phyloP scores from a whole-genome alignment of 2,329 filamentous ascomycete species.

The Cladosporium sphaerospermum region DNA sequence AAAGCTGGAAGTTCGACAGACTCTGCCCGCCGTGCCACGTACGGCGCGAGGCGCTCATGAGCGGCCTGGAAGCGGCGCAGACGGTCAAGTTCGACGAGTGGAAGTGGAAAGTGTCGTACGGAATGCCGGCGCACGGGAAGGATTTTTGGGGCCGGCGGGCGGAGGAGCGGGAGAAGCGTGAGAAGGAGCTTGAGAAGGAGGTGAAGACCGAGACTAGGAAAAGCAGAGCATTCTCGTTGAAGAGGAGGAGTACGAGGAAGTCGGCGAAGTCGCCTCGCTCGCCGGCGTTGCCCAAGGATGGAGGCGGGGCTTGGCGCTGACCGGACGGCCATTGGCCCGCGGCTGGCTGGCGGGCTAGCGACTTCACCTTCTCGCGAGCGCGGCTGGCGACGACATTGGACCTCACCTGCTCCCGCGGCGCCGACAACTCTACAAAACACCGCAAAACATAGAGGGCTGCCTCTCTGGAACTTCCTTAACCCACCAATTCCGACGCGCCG shows the following conservation, averaged over 20 bases:
- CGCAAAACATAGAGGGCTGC: not conserved
- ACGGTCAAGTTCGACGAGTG: conserved; percentile 33
- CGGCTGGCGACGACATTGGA: not conserved
- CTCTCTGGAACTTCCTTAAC: not conserved
- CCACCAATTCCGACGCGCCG: not conserved
- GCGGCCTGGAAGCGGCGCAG: conserved; percentile 22
- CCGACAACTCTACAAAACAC: not conserved
- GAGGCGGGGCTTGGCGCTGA: conserved; percentile 4
- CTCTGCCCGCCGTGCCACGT: conserved; percentile 30
- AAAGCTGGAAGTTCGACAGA: conserved; percentile 28
- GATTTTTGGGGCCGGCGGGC: conserved; percentile 25
- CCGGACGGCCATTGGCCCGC: not conserved
- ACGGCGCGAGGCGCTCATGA: conserved; percentile 23
- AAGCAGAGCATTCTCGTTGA: conserved; percentile 23
- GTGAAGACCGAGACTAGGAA: conserved; percentile 13
- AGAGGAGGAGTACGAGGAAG: conserved; percentile 16
- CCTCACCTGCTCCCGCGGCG: not conserved
- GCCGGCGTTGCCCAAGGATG: not conserved
- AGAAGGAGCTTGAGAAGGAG: conserved; percentile 16
- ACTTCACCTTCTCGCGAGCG: conserved; percentile 1
- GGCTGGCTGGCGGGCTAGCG: not conserved
- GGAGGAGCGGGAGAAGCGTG: conserved; percentile 20
- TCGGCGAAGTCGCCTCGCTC: not conserved
- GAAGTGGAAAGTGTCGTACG: conserved; percentile 38
- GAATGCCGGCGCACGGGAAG: conserved; percentile 24